These are phyloP conservation scores for Pseudonectria buxi DNA, from an alignment of 2,329 filamentous ascomycete genomes.

Conservation along the genomic window DNA sequence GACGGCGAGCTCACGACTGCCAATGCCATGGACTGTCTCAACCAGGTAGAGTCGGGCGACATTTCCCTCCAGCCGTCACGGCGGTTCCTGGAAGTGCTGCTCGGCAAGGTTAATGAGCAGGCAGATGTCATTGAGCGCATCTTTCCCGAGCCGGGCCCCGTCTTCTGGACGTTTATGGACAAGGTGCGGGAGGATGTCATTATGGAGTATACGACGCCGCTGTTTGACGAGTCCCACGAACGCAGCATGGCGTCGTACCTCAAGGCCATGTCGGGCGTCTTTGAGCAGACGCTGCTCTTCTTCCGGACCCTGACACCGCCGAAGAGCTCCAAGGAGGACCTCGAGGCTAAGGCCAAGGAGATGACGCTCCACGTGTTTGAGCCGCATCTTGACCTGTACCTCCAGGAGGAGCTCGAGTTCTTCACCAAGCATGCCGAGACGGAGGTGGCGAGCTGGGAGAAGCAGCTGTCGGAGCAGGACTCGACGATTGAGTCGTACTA, in stretches of 20 bases:
- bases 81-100: slow-evolving; percentile 69
- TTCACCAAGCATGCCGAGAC: slow-evolving; percentile 71
- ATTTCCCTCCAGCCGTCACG: slow-evolving; percentile 75
- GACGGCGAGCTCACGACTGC: slow-evolving; percentile 55
- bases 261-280: slow-evolving; percentile 78
- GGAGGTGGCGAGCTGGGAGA: slow-evolving; percentile 82
- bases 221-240: slow-evolving; percentile 84
- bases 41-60: slow-evolving; percentile 55
- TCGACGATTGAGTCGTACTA: slow-evolving; percentile 87
- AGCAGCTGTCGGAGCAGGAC: slow-evolving; percentile 84
- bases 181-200: slow-evolving; percentile 79
- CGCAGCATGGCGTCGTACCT: slow-evolving; percentile 70
- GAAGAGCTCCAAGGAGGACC: slow-evolving; percentile 52
- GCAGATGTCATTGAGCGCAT: slow-evolving; percentile 71
- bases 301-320: slow-evolving; percentile 64
- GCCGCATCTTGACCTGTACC: slow-evolving; percentile 86
- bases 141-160: slow-evolving; percentile 64
- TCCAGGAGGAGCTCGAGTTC: slow-evolving; percentile 82
- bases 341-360: slow-evolving; percentile 57
- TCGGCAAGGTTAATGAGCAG: slow-evolving; percentile 76
- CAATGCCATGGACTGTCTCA: slow-evolving; percentile 75
- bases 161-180: slow-evolving; percentile 73
- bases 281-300: slow-evolving; percentile 78
- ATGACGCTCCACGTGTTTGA: slow-evolving; percentile 73
- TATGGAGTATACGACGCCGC: slow-evolving; percentile 73